Base-by-base conservation (phyloP, 345 rosid species). In the Salix purpurea region DNA sequence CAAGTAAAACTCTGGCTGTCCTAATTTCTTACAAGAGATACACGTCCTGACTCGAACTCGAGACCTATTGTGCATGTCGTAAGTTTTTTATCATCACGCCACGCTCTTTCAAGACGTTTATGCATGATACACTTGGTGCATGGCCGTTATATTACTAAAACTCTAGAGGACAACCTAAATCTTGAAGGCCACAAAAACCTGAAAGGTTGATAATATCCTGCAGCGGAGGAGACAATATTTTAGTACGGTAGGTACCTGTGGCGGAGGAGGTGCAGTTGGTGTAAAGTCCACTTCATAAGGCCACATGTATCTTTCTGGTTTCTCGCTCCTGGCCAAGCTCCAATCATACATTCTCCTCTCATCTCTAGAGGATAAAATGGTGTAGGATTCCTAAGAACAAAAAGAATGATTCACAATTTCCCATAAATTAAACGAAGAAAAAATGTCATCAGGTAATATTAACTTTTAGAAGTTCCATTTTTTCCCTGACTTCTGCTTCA, bases 261-360 rank as follows among this genome's bases (percentile, higher is more conserved):
- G 91, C 1, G 95, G 97, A 28, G 97, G 92, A 4, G 82, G 64
- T 40, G 83, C 84, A 6, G 69, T 72, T 1, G 96, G 76, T 2
- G 86, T 71, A 69, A 69, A 83, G 71, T 94, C 98, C 50, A 75
- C 88, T 83, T 94, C 91, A 64, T 81, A 92, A 4, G 97, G 97
- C 98, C 98, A 94, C 4, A 83, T 73, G 74, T 91, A 92, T 46
- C 75, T 78, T 2, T 89, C 97, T 48, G 97, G 82, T 5, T 79
- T 79, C 40, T 72, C 89, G 64, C 75, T 90, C 69, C 98, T 90
- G 1, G 87, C 89, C 87, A 94, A 80, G 83, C 98, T 94, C 98
- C 98, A 94, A 71, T 92, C 97, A 58, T 94, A 94, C 88, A 94
- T 37, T 80, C 98, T 88, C 75, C 93, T 90, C 81, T 94, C 98